Conservation (phyloP, 805 yeast genomes). For the Wickerhamiella galacta region DNA sequence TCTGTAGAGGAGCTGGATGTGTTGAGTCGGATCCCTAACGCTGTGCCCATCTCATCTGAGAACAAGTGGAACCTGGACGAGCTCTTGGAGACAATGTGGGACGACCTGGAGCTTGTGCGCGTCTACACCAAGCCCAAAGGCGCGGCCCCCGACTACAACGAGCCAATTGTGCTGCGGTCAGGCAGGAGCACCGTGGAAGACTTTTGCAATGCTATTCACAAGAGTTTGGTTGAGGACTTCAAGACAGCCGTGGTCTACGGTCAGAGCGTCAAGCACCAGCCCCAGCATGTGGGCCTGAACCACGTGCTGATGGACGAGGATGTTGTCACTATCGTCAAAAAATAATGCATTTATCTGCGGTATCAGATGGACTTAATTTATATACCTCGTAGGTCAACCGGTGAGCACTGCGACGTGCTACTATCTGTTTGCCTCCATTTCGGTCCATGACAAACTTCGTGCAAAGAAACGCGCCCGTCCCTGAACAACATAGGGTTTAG, state of each 20-base stretch:
- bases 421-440: too few relatives aligned
- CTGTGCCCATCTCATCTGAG: slow-evolving; percentile 93
- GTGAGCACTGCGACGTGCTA: too few relatives aligned
- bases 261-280: slow-evolving; percentile 83
- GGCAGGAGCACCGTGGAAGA: slow-evolving; percentile 80
- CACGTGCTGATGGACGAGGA: slow-evolving; percentile 89
- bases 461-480: neutral
- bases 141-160: slow-evolving; percentile 76
- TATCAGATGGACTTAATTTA: neutral
- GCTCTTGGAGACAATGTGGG: slow-evolving; percentile 91
- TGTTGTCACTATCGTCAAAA: slow-evolving; percentile 84
- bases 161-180: slow-evolving; percentile 81
- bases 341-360: slow-evolving; percentile 1
- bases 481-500: slow-evolving; percentile 4
- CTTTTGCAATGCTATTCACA: slow-evolving; percentile 92
- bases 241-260: slow-evolving; percentile 89
- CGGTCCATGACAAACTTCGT: neutral
- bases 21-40: slow-evolving; percentile 83
- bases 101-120: slow-evolving; percentile 71
- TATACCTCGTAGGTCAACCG: too few relatives aligned
- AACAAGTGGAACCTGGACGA: slow-evolving; percentile 96
- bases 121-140: slow-evolving; percentile 98
- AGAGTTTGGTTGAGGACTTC: slow-evolving; percentile 83
- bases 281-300: slow-evolving; percentile 80
- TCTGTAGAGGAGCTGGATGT: slow-evolving; percentile 86